Conservation (phyloP, 345 rosid genomes). For the rapeseed (Brassica napus) region Da-Ae NC_063447.1:59043501-59044000, state of each 20-base stretch:
- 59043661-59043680: conserved; percentile 65
- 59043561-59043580: neutral
- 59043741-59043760: conserved; percentile 50
- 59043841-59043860: conserved; percentile 27
- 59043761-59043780: conserved; percentile 61
- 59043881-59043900: conserved; percentile 33
- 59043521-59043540: neutral
- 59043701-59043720: conserved; percentile 47
- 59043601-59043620: neutral
- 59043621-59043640: conserved; percentile 55
- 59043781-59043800: conserved; percentile 53
- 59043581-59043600: conserved; percentile 28
- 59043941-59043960: conserved; percentile 45
- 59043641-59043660: conserved; percentile 45
- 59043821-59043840: conserved; percentile 44
- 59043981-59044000: conserved; percentile 29
- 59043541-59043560: neutral
- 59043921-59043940: conserved; percentile 31
- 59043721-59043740: conserved; percentile 37
- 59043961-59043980: conserved; percentile 33
- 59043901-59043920: conserved; percentile 44
- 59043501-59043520: neutral
- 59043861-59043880: conserved; percentile 45
- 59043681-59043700: conserved; percentile 58
- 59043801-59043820: conserved; percentile 52